A percentile compares a stretch with the other conserved stretches of the same genome.
Conservation (phyloP, 176 grass and related monocot genomes). For the Triticum dicoccoides region DNA sequence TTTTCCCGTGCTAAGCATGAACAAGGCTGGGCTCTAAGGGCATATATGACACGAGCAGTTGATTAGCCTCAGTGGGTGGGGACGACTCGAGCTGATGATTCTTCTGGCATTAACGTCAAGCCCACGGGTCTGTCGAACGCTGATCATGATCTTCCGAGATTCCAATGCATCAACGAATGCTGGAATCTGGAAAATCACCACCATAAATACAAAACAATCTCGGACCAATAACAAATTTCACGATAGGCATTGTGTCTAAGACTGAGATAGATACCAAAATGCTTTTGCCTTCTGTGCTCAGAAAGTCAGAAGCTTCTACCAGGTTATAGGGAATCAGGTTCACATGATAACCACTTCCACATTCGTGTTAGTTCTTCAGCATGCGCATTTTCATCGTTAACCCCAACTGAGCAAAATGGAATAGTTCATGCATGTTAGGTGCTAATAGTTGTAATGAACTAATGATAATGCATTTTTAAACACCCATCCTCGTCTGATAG, state of each 20-base stretch:
- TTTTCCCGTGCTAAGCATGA: conserved; percentile 14
- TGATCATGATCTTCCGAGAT: conserved; percentile 63
- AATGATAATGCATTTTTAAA: not conserved
- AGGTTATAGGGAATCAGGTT: conserved; percentile 94
- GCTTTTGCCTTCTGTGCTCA: conserved; percentile 82
- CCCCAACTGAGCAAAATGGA: conserved; percentile 50
- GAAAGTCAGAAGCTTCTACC: conserved; percentile 49
- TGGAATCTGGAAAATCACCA: conserved; percentile 39
- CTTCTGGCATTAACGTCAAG: conserved; percentile 92
- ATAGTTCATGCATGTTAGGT: not conserved
- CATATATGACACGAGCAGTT: conserved; percentile 25
- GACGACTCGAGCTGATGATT: conserved; percentile 46
- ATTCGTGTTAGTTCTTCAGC: conserved; percentile 54
- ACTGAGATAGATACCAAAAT: conserved; percentile 27
- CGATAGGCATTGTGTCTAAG: not conserved
- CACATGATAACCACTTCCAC: conserved; percentile 80
- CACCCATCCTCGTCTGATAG: not conserved
- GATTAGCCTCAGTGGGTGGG: conserved; percentile 15
- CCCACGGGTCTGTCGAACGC: conserved; percentile 73
- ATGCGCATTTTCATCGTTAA: conserved; percentile 69
- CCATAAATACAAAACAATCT: not conserved
- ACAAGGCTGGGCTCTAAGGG: conserved; percentile 30
- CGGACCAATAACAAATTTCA: not conserved
- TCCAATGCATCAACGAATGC: conserved; percentile 64
- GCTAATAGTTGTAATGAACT: not conserved